phyloP scores from a whole-genome alignment of 2,329 filamentous ascomycete genomes.

The Ilyonectria sp. region DNA sequence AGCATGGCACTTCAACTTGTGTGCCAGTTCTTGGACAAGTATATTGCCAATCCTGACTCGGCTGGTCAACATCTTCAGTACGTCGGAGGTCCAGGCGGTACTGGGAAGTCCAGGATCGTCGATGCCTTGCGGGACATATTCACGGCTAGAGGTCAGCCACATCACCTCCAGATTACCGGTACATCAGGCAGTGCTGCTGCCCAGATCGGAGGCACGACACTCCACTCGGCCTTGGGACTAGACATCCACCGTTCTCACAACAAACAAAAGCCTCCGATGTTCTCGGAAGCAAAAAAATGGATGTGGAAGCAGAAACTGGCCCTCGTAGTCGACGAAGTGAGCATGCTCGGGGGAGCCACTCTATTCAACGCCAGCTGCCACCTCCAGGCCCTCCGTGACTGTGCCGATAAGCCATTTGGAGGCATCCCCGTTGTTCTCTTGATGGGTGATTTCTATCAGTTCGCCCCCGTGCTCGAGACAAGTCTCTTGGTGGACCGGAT shows the following conservation, averaged over 20 bases:
- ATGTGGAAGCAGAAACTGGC: constrained; percentile 30
- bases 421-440: constrained; percentile 29
- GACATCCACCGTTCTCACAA: neutral
- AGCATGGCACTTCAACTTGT: constrained; percentile 27
- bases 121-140: constrained; percentile 18
- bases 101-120: neutral
- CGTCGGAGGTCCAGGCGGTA: constrained; percentile 19
- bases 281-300: constrained; percentile 28
- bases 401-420: constrained; percentile 27
- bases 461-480: constrained; percentile 24
- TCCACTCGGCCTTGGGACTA: constrained; percentile 8
- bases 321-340: constrained; percentile 30
- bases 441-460: constrained; percentile 33
- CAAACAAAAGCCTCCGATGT: constrained; percentile 5
- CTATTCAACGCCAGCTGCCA: constrained; percentile 20
- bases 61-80: constrained; percentile 23
- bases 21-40: constrained; percentile 25
- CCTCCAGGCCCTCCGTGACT: constrained; percentile 24
- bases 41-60: constrained; percentile 11
- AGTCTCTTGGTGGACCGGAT: constrained; percentile 27
- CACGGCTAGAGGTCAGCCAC: constrained; percentile 13
- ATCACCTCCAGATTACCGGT: constrained; percentile 17
- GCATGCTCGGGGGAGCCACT: constrained; percentile 27
- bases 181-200: neutral
- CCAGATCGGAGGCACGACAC: constrained; percentile 17